A percentile compares a stretch with the other conserved stretches of the same genome.
phyloP scores from a whole-genome alignment of 495 filamentous ascomycete species.

The Neurospora sp. region DNA sequence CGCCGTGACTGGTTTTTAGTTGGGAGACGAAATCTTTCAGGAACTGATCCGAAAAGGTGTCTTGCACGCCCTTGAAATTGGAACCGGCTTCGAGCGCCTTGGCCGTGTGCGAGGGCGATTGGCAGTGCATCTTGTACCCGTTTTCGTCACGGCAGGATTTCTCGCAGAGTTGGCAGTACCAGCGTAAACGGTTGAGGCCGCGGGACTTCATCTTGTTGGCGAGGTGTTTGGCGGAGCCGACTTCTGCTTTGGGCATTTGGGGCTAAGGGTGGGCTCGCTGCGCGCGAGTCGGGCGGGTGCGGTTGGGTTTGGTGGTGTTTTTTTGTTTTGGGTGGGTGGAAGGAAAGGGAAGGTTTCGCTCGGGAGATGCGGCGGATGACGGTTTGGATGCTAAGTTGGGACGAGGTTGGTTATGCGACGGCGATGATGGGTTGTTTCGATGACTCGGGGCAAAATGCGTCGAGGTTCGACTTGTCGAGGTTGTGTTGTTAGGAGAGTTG shows the following conservation, averaged over 20 bases:
- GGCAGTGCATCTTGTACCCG: slow-evolving; percentile 70
- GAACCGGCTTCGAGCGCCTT: slow-evolving; percentile 79
- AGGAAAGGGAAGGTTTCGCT: background rate
- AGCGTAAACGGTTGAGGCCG: slow-evolving; percentile 75
- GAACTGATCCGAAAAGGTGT: slow-evolving; percentile 69
- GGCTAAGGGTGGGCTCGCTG: slow-evolving; percentile 6
- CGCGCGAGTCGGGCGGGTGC: slow-evolving; percentile 15
- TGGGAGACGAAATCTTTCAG: slow-evolving; percentile 65
- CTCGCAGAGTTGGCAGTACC: slow-evolving; percentile 70
- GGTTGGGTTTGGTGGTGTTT: background rate
- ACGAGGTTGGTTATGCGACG: background rate
- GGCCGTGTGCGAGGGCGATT: slow-evolving; percentile 72
- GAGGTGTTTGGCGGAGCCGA: slow-evolving; percentile 75
- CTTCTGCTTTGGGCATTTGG: slow-evolving; percentile 90
- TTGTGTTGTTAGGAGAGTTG: background rate
- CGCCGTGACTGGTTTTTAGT: slow-evolving; percentile 43
- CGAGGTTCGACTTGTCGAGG: background rate
- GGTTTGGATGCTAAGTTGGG: background rate
- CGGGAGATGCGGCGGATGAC: background rate
- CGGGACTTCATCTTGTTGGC: slow-evolving; percentile 84
- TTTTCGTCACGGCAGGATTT: slow-evolving; percentile 57
- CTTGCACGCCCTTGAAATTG: slow-evolving; percentile 62
- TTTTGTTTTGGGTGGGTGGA: background rate
- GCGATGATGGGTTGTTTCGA: background rate
- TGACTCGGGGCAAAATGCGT: background rate